phyloP scores from a whole-genome alignment of 164 flowering plant genomes.

The Tetracentron sinense region DNA sequence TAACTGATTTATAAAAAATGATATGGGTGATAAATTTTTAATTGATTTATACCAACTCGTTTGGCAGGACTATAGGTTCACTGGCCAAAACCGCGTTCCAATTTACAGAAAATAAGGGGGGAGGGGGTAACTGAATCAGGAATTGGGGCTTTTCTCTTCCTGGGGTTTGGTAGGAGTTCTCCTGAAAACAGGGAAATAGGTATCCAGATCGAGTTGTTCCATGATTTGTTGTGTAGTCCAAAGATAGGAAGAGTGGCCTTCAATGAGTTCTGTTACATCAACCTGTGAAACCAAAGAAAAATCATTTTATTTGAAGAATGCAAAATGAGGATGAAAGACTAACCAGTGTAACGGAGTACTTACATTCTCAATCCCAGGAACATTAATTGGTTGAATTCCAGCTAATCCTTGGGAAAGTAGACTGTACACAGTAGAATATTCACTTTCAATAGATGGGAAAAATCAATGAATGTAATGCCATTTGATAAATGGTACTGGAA shows the following conservation, averaged over 20 bases:
- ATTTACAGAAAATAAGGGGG: no score
- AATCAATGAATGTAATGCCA: no score
- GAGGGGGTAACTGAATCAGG: not conserved
- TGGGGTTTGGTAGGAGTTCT: constrained; percentile 16
- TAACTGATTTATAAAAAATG: no score
- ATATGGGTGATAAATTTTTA: no score
- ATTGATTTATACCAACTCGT: no score
- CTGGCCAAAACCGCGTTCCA: no score
- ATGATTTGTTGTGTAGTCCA: constrained; percentile 69
- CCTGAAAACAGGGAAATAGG: constrained; percentile 66
- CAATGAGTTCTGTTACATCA: constrained; percentile 33
- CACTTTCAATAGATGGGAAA: not conserved
- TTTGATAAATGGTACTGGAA: no score
- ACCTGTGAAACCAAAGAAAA: constrained; percentile 33
- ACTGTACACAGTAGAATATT: constrained; percentile 35
- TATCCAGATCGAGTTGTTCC: constrained; percentile 72
- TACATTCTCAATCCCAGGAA: constrained; percentile 90
- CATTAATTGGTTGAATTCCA: constrained; percentile 78
- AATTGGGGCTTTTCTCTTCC: not conserved
- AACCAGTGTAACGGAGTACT: constrained; percentile 14
- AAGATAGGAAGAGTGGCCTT: constrained; percentile 60
- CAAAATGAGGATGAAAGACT: no score
- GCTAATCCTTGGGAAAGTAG: constrained; percentile 87
- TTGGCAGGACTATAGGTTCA: no score
- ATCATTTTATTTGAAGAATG: not conserved